Percentiles rank a stretch among this genome's conserved stretches.
Conservation (phyloP, 1,284 basidiomycete genomes). For the Baeospora myosura region DNA sequence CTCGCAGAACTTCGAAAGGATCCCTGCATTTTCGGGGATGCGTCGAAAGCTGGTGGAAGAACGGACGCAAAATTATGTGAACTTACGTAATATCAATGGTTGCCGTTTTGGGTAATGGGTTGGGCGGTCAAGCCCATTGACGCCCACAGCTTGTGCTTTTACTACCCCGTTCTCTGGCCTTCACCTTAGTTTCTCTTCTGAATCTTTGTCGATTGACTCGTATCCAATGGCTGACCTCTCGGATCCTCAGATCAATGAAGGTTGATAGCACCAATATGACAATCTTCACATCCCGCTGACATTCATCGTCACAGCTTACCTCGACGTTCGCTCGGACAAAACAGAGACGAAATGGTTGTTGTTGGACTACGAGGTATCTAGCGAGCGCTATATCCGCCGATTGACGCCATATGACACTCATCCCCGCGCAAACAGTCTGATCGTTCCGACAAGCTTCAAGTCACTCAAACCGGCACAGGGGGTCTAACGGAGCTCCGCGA, state of each 20-base stretch:
- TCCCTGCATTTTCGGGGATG: too few species aligned
- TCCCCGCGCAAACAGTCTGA: constrained; percentile 53
- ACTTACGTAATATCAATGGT: not conserved
- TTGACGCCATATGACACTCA: constrained; percentile 13
- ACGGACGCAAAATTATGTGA: not conserved
- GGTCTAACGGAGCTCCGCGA: constrained; percentile 73
- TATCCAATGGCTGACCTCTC: constrained; percentile 74
- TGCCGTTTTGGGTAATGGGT: too few species aligned
- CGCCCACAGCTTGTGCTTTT: not conserved
- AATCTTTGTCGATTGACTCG: constrained; percentile 12
- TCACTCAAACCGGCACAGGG: constrained; percentile 73
- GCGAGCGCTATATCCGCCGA: constrained; percentile 4
- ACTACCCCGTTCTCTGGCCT: constrained; percentile 4
- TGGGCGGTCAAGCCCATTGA: too few species aligned
- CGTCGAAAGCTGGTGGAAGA: too few species aligned
- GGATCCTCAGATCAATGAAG: constrained; percentile 71
- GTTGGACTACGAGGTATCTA: constrained; percentile 72
- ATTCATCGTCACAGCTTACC: constrained; percentile 55
- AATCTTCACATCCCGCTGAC: constrained; percentile 7
- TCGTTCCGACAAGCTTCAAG: constrained; percentile 73
- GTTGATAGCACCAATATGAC: constrained; percentile 31
- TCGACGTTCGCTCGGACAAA: constrained; percentile 78
- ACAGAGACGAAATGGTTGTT: constrained; percentile 81
- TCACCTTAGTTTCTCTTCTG: constrained; percentile 16
- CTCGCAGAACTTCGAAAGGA: too few species aligned